Percentiles rank a stretch among this genome's conserved stretches.
Evolutionary conservation across 768 basidiomycete species (phyloP).

Genomic region (Leccinum uliginosum): DNA sequence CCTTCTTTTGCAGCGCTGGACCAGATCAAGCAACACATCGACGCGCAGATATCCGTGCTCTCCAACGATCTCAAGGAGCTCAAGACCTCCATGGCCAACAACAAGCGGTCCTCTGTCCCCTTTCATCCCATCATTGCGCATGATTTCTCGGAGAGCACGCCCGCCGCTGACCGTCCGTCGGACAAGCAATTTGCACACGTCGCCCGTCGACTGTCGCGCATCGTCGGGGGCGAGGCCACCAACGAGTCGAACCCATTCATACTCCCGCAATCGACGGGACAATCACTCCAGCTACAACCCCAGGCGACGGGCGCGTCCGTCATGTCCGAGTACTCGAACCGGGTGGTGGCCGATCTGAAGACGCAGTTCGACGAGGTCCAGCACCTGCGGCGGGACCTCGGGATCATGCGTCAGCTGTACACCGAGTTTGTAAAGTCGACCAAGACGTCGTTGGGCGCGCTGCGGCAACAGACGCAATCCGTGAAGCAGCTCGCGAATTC

Average conservation of each 20-base stretch:
- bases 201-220: constrained; percentile 70
- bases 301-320: constrained; percentile 76
- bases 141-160: constrained; percentile 62
- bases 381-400: constrained; percentile 88
- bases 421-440: constrained; percentile 91
- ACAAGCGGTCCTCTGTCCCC: constrained; percentile 49
- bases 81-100: constrained; percentile 55
- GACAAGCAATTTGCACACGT: constrained; percentile 71
- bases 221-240: constrained; percentile 44
- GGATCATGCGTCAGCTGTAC: constrained; percentile 91
- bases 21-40: constrained; percentile 98
- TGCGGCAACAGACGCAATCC: constrained; percentile 80
- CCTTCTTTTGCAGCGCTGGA: constrained; percentile 71
- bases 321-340: constrained; percentile 65
- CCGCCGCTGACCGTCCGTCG: constrained; percentile 60
- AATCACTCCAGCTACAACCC: constrained; percentile 52
- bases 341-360: constrained; percentile 78
- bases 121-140: constrained; percentile 45
- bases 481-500: constrained; percentile 84
- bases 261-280: constrained; percentile 62
- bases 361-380: constrained; percentile 95
- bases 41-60: constrained; percentile 78
- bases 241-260: constrained; percentile 35
- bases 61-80: constrained; percentile 91
- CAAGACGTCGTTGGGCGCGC: constrained; percentile 72